Evolutionary conservation across 495 filamentous ascomycete genomes (phyloP), one percentile per base, ranked within the genome.

Genomic region (Rhypophila decipiens): DNA sequence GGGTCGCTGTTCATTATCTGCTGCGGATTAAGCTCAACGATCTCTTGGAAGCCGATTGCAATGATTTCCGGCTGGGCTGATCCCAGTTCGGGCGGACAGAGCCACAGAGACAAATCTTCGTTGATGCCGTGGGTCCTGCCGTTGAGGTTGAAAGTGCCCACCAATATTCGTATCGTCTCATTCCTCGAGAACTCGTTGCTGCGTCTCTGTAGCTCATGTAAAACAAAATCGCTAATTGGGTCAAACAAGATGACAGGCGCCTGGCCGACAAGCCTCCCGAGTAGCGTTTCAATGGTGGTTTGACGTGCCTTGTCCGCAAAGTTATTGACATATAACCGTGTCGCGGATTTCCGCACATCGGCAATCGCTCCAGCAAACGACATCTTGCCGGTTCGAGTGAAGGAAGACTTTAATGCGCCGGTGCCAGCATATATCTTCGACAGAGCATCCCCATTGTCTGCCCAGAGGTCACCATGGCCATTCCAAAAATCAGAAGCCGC

Each of bases 1-100:
- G 94, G 93, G 71, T 97, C 90, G 33, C 90, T 96, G 44, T 93
- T 94, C 90, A 99, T 97, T 58, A 99, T 97, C 59, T 99, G 94
- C 63, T 97, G 91, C 15, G 94, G 91, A 56, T 88, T 95, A 12
- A 99, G 74, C 58, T 91, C 84, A 13, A 99, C 94, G 44, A 99
- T 97, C 68, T 99, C 93, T 56, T 99, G 93, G 55, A 99, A 97
- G 0, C 88, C 93, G 23, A 96, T 81, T 8, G 82, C 90, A 42
- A 94, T 79, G 27, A 99, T 85, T 39, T 89, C 81, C 18, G 94
- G 87, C 36, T 80, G 75, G 18, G 69, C 63, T 7, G 59, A 52
- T 23, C 73, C 73, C 2, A 79, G 53, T 41, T 74, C 63, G 15
- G 57, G 47, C 18, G 79, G 79, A 60, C 78, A 87, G 21, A 98